Percentiles rank a stretch among this genome's conserved stretches.
Conservation (phyloP, 768 basidiomycete species). For the Nidularia pulvinata region DNA sequence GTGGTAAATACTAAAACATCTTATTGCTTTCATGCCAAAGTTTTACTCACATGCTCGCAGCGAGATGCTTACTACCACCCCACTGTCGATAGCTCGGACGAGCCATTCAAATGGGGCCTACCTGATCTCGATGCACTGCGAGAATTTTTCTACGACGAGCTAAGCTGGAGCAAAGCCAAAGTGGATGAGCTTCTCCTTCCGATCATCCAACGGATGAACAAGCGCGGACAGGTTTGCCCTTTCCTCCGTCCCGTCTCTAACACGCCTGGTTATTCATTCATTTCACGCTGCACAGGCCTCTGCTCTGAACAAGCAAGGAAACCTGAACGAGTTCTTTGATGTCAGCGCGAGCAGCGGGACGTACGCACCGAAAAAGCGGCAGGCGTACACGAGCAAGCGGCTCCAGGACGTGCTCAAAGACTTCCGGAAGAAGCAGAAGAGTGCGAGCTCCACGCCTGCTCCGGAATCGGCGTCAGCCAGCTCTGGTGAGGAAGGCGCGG, state of each 20-base stretch:
- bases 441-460: constrained; percentile 15
- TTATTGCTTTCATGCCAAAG: neutral
- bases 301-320: constrained; percentile 75
- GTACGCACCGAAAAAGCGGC: constrained; percentile 75
- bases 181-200: constrained; percentile 92
- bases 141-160: constrained; percentile 70
- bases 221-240: constrained; percentile 73
- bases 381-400: constrained; percentile 84
- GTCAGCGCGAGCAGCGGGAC: constrained; percentile 65
- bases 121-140: constrained; percentile 96
- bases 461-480: constrained; percentile 14
- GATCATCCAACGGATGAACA: constrained; percentile 87
- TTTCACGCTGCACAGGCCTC: too few species aligned
- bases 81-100: constrained; percentile 86
- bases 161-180: constrained; percentile 81
- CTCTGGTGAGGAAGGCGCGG: constrained; percentile 13
- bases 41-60: constrained; percentile 35
- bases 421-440: constrained; percentile 61
- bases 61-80: constrained; percentile 94
- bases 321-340: constrained; percentile 76
- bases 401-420: constrained; percentile 86
- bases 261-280: too few species aligned
- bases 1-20: constrained; percentile 73
- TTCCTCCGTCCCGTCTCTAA: too few species aligned
- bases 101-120: constrained; percentile 95